Conservation (phyloP, 805 yeast genomes). For the Pichia manshurica region DNA sequence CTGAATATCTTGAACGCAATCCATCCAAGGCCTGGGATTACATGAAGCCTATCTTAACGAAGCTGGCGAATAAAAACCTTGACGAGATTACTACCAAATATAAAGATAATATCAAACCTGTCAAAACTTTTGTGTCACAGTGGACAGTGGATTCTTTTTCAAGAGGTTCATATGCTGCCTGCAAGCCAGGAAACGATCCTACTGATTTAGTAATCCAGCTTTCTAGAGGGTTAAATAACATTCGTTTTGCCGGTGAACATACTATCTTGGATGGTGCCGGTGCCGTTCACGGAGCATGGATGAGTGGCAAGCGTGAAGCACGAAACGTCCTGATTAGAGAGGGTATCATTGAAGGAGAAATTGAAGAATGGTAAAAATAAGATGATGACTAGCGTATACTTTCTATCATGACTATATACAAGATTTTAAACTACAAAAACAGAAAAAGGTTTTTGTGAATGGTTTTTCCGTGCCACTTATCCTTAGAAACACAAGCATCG, state of each 20-base stretch:
- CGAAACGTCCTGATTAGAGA: slow-evolving; percentile 18
- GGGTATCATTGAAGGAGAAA: slow-evolving; percentile 30
- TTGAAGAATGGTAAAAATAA: slow-evolving; percentile 28
- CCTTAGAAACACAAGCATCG: not conserved
- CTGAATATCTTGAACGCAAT: slow-evolving; percentile 49
- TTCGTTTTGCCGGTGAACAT: slow-evolving; percentile 91
- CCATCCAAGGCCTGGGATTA: slow-evolving; percentile 52
- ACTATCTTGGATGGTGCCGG: slow-evolving; percentile 84
- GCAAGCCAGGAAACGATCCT: slow-evolving; percentile 65
- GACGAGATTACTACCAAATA: slow-evolving; percentile 18
- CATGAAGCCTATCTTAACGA: slow-evolving; percentile 46
- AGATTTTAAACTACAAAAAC: too few species aligned
- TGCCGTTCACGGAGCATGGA: slow-evolving; percentile 88
- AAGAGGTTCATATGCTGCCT: slow-evolving; percentile 77
- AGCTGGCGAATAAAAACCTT: slow-evolving; percentile 12
- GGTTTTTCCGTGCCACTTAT: not conserved
- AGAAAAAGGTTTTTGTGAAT: too few species aligned
- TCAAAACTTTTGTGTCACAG: slow-evolving; percentile 44
- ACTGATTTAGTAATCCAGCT: slow-evolving; percentile 56
- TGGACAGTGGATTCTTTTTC: slow-evolving; percentile 82
- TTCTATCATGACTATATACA: too few species aligned
- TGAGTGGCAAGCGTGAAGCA: slow-evolving; percentile 45
- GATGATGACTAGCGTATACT: too few species aligned
- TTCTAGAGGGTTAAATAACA: slow-evolving; percentile 48
- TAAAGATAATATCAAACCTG: slow-evolving; percentile 27